Percentiles rank a stretch among this genome's conserved stretches.
Conservation (phyloP, 2,329 filamentous ascomycete genomes). For the Alternaria sp. region DNA sequence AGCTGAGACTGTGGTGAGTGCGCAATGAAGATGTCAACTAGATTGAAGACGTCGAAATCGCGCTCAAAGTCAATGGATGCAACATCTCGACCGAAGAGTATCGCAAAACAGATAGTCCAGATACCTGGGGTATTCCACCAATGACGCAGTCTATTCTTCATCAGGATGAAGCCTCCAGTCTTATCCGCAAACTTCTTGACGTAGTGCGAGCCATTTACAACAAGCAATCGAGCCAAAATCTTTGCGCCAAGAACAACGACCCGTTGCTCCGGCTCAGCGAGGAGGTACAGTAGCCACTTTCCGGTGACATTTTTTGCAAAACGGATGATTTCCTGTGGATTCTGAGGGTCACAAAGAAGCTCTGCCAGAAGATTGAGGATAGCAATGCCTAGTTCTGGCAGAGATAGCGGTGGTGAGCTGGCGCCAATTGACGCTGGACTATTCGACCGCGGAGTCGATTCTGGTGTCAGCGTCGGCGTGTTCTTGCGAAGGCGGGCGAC, state of each 20-base stretch:
- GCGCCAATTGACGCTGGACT: slow-evolving; percentile 39
- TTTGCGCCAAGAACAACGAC: slow-evolving; percentile 82
- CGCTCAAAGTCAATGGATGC: slow-evolving; percentile 76
- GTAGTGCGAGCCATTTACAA: slow-evolving; percentile 83
- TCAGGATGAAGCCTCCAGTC: slow-evolving; percentile 85
- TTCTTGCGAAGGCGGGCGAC: slow-evolving; percentile 41
- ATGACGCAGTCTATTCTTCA: slow-evolving; percentile 80
- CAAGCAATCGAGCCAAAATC: slow-evolving; percentile 83
- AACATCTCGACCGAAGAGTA: slow-evolving; percentile 86
- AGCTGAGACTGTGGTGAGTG: slow-evolving; percentile 55
- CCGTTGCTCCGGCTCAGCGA: slow-evolving; percentile 85
- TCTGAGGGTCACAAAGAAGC: slow-evolving; percentile 78
- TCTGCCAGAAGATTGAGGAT: slow-evolving; percentile 81
- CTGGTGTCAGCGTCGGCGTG: slow-evolving; percentile 38
- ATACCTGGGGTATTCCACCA: slow-evolving; percentile 89
- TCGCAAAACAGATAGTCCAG: slow-evolving; percentile 88
- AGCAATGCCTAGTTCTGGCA: slow-evolving; percentile 75
- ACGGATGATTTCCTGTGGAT: slow-evolving; percentile 75
- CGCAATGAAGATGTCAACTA: slow-evolving; percentile 74
- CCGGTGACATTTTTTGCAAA: slow-evolving; percentile 96
- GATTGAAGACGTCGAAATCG: slow-evolving; percentile 76
- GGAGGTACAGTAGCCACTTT: slow-evolving; percentile 93
- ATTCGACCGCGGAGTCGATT: slow-evolving; percentile 41
- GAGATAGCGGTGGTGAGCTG: slow-evolving; percentile 55
- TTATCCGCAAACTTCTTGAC: slow-evolving; percentile 86